These are phyloP conservation scores for Magnaporthiopsis incrustans DNA, from an alignment of 2,329 filamentous ascomycete genomes.

Conservation along the genomic window DNA sequence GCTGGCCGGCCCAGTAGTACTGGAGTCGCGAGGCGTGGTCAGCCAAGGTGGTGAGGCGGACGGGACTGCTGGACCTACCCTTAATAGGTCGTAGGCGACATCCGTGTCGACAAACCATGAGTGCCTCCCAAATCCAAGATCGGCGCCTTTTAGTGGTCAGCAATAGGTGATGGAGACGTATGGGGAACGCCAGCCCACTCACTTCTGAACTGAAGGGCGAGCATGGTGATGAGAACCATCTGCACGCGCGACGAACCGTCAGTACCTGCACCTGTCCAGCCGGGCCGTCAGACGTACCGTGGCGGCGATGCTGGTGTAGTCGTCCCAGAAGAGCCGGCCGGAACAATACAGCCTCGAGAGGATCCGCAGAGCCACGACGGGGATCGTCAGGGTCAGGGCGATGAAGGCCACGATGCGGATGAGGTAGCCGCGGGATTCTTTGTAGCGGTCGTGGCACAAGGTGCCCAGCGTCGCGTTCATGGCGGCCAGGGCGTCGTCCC, in stretches of 20 bases:
- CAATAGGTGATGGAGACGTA: background rate
- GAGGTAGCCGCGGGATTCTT: conserved; percentile 1
- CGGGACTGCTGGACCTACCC: background rate
- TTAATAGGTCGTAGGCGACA: conserved; percentile 1
- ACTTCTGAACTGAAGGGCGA: background rate
- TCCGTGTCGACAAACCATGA: conserved; percentile 1
- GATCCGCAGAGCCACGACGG: conserved; percentile 2
- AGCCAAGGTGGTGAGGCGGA: too few relatives aligned
- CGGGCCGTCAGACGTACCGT: background rate
- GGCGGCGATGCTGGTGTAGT: conserved; percentile 3
- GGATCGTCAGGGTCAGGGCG: conserved; percentile 1
- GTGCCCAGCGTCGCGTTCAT: background rate
- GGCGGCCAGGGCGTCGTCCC: background rate
- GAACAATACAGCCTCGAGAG: conserved; percentile 5
- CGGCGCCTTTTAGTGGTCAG: background rate
- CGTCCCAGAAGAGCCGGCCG: conserved; percentile 4
- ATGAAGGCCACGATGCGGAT: conserved; percentile 7
- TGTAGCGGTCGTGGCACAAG: background rate
- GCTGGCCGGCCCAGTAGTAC: conserved; percentile 11
- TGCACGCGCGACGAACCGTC: background rate
- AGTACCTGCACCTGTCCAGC: background rate
- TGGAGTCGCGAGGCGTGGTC: background rate
- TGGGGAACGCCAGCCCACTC: background rate
- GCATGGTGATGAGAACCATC: background rate
- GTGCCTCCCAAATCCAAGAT: conserved; percentile 7